Base-by-base conservation (phyloP, 352 stramenopile genomes). In the Aphanomyces invadans region DNA sequence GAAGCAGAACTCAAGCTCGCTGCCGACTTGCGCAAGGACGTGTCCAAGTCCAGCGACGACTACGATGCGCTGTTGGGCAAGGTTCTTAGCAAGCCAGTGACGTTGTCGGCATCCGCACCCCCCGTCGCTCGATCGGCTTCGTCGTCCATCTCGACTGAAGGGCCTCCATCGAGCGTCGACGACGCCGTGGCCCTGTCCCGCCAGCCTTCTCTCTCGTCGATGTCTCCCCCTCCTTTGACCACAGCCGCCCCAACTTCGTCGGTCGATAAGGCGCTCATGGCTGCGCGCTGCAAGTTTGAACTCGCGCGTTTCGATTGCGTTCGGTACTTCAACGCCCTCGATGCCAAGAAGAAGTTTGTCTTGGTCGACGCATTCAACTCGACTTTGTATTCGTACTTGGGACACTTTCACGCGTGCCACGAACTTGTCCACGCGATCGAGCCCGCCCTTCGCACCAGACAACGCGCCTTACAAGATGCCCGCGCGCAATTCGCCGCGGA, bases 291-390 rank as follows among this genome's bases (percentile, higher is more conserved):
- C 49, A 76, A 80, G 2, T 95, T 93, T 66, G 86, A 95, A 65
- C 69, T 93, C 19, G 84, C 86, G 26, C 84, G 86, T 2, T 95
- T 93, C 51, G 86, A 95, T 52, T 70, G 90, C 11, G 86, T 95
- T 55, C 82, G 86, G 7, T 89, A 88, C 54, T 73, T 95, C 45
- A 95, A 95, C 59, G 77, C 78, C 0, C 68, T 95, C 19, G 84
- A 95, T 54, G 86, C 77, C 45, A 83, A 88, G 66, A 95, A 95
- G 72, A 95, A 92, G 53, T 82, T 91, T 31, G 70, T 91, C 23
- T 72, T 95, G 9, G 76, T 92, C 32, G 86, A 95, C 62, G 89
- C 81, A 59, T 90, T 92, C 69, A 91, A 93, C 49, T 89, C 86
- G 36, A 87, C 78, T 29, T 33, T 95, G 57, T 92, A 90, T 48